Base-by-base conservation (phyloP, 768 basidiomycete species). In the Kwoniella sp. region DNA sequence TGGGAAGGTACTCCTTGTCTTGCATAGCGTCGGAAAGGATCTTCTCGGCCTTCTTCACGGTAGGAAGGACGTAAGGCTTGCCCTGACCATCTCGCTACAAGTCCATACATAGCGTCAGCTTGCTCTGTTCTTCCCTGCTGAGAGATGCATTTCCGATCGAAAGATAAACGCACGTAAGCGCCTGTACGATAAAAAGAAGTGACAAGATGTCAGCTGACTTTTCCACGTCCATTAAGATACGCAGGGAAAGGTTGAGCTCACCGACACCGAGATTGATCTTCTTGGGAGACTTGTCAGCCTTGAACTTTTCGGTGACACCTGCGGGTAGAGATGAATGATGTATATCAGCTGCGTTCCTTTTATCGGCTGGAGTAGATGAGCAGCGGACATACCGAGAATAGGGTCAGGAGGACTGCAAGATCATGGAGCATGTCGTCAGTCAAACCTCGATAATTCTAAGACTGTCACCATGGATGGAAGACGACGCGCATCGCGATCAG, bases 231-330 rank as follows among this genome's bases (percentile, higher is more conserved):
- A n/a, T n/a, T n/a, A n/a, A n/a, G n/a, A n/a, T n/a, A n/a, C n/a
- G n/a, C n/a, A n/a, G n/a, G 7, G 34, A 5, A 34, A 5, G 34
- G 5, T 5, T 34, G 34, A 34, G 23, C 34, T 92, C 91, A 74
- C 96, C 96, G 70, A 97, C 96, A 77, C 96, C 96, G 64, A 99
- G 85, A 83, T 98, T 99, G 78, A 99, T 95, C 82, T 98, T 98
- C 71, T 88, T 88, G 20, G 90, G 84, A 80, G 90, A 88, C 75
- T 87, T 89, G 86, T 97, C 93, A 50, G 92, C 92, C 84, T 94
- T 96, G 87, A 93, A 99, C 29, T 93, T 92, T 79, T 97, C 95
- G 29, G 91, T 90, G 55, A 99, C 79, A 71, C 82, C 81, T 74
- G 72, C 56, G 17, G 4, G 41, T 11, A 8, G 41, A 45, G 41